Evolutionary conservation across 495 filamentous ascomycete species (phyloP), one percentile per base, ranked within the genome.

Genomic region (Talaromyces stipitatus): DNA sequence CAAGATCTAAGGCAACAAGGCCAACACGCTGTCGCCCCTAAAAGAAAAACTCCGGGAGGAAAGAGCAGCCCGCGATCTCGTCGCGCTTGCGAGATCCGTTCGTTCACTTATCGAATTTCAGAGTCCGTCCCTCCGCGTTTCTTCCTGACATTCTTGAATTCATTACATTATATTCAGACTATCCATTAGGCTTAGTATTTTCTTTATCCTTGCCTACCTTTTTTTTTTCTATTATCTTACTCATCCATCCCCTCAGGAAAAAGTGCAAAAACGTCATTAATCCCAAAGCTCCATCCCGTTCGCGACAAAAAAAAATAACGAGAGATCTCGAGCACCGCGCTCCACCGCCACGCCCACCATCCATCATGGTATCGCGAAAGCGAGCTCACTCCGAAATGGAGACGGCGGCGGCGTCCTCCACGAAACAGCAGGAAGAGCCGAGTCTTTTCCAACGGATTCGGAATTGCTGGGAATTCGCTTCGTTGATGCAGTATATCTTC

Each of bases 381-480:
- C 86, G 89, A 70, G 80, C 76, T 61, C 73, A 81, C 68, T 84
- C 82, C 67, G 88, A 91, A 71, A 82, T 82, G 71, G 84, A 81
- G 75, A 61, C 36, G 23, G 33, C 54, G 4, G 20, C 32, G 23
- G n/a, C n/a, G n/a, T n/a, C n/a, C n/a, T 56, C 62, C 30, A 61
- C 65, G 65, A 69, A 73, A 60, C 56, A 71, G 63, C 63, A 80
- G 59, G 71, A 82, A 60, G 78, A 83, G 60, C 66, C 68, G 46
- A 74, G 72, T 50, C 60, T 85, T 55, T 78, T 96, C 22, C 73
- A 86, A 47, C 83, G 78, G 60, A 78, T 98, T 57, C 79, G 92
- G 50, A 94, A 88, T 68, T 86, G 85, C 74, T 97, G 94, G 91
- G 88, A 97, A 69, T 96, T 98, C 71, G 89, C 94, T 47, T 91